Conservation (phyloP, 179 eudicot genomes). For the Drosera spatulata region DNA sequence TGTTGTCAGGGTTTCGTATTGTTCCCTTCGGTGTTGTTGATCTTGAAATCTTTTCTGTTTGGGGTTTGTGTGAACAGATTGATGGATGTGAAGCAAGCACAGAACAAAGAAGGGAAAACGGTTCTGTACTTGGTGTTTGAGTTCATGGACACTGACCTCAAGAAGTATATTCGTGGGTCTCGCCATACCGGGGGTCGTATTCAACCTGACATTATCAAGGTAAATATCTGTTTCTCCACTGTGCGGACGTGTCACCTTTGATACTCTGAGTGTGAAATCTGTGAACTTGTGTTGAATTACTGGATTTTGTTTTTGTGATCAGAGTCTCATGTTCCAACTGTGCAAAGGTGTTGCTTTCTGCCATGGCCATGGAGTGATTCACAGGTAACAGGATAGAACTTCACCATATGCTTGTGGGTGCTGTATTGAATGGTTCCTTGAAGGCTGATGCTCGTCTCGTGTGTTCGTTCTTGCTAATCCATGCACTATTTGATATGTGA, state of each 20-base stretch:
- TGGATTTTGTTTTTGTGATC: constrained; percentile 3
- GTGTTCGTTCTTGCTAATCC: not conserved
- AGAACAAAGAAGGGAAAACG: constrained; percentile 78
- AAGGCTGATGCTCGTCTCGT: too few relatives aligned
- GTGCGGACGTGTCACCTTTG: too few relatives aligned
- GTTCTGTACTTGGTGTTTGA: constrained; percentile 90
- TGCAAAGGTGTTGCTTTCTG: constrained; percentile 94
- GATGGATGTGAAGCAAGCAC: constrained; percentile 88
- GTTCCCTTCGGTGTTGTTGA: not conserved
- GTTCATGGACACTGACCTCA: constrained; percentile 89
- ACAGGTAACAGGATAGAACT: not conserved
- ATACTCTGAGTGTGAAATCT: too few relatives aligned
- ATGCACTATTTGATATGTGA: not conserved
- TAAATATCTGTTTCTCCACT: constrained; percentile 2
- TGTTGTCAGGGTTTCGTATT: not conserved
- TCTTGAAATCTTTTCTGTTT: not conserved
- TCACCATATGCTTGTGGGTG: too few relatives aligned
- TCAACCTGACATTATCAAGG: constrained; percentile 62
- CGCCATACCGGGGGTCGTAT: constrained; percentile 48
- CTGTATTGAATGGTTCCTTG: too few relatives aligned
- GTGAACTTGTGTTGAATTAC: not conserved
- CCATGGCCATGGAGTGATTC: constrained; percentile 4
- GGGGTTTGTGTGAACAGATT: constrained; percentile 20
- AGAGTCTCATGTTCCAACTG: constrained; percentile 90
- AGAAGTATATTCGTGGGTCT: constrained; percentile 63